These are phyloP conservation scores for Cyberlindnera japonica DNA, from an alignment of 805 yeast genomes.

Conservation along the genomic window DNA sequence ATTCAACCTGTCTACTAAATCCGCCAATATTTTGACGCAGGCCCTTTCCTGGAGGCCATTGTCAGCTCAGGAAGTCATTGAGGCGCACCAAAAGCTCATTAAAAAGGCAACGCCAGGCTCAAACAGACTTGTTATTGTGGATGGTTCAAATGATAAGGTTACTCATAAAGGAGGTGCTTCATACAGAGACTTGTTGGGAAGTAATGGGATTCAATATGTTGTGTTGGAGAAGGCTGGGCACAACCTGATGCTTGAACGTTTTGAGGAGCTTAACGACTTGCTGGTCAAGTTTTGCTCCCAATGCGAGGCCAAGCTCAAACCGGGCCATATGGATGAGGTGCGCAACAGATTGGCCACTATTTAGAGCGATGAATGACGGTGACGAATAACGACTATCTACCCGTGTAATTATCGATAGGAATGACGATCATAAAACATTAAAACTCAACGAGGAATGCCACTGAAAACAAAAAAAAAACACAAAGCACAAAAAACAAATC, in stretches of 20 bases:
- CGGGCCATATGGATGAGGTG: slow-evolving; percentile 10
- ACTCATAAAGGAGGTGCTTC: slow-evolving; percentile 23
- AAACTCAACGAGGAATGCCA: no score
- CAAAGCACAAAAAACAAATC: neutral
- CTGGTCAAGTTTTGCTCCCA: slow-evolving; percentile 4
- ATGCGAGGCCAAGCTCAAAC: slow-evolving; percentile 7
- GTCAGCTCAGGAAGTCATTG: slow-evolving; percentile 15
- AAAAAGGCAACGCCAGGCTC: no score
- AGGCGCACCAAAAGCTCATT: slow-evolving; percentile 5
- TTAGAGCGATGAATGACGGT: no score
- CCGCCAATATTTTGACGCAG: slow-evolving; percentile 22
- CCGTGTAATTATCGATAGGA: no score
- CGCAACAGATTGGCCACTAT: slow-evolving; percentile 5
- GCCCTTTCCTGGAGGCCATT: slow-evolving; percentile 19
- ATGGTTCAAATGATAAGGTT: slow-evolving; percentile 22
- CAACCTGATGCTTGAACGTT: slow-evolving; percentile 21
- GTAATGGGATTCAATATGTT: slow-evolving; percentile 13
- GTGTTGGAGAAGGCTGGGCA: slow-evolving; percentile 22
- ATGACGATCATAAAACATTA: neutral
- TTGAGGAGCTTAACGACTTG: slow-evolving; percentile 14
- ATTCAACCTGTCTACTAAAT: slow-evolving; percentile 24
- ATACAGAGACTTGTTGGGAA: slow-evolving; percentile 22
- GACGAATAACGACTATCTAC: no score
- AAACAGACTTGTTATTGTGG: slow-evolving; percentile 23
- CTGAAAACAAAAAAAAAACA: neutral